Conservation (phyloP, 148 eudicot species). For the Rhododendron ferrugineum region DNA sequence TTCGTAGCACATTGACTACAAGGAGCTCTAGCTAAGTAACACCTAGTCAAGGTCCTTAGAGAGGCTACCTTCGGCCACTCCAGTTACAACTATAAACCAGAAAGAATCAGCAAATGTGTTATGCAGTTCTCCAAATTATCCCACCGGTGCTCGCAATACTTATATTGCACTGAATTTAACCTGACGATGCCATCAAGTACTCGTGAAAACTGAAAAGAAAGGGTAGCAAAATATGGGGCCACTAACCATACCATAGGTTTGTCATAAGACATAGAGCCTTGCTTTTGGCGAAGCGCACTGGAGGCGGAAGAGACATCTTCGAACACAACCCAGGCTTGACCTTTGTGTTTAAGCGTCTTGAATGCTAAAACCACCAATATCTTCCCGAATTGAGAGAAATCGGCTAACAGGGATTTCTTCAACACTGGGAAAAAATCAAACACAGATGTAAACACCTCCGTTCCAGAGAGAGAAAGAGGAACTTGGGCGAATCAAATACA, state of each 20-base stretch:
- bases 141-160: background rate
- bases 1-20: background rate
- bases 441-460: background rate
- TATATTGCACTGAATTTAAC: background rate
- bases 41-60: background rate
- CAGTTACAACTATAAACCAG: background rate
- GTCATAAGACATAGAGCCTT: conserved; percentile 84
- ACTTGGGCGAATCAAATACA: background rate
- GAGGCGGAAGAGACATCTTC: conserved; percentile 79
- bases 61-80: background rate
- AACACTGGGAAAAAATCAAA: conserved; percentile 39
- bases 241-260: conserved; percentile 97
- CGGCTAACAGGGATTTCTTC: conserved; percentile 81
- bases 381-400: conserved; percentile 92
- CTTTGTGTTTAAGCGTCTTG: conserved; percentile 93
- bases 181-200: background rate
- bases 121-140: background rate
- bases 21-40: background rate
- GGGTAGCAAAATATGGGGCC: background rate
- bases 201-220: background rate
- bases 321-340: conserved; percentile 98
- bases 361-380: conserved; percentile 85
- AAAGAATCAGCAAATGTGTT: background rate
- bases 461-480: background rate
- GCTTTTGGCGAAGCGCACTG: conserved; percentile 84